Evolutionary conservation across 78 protist species (phyloP).

Genomic region (Cavenderia fasciculata): DNA sequence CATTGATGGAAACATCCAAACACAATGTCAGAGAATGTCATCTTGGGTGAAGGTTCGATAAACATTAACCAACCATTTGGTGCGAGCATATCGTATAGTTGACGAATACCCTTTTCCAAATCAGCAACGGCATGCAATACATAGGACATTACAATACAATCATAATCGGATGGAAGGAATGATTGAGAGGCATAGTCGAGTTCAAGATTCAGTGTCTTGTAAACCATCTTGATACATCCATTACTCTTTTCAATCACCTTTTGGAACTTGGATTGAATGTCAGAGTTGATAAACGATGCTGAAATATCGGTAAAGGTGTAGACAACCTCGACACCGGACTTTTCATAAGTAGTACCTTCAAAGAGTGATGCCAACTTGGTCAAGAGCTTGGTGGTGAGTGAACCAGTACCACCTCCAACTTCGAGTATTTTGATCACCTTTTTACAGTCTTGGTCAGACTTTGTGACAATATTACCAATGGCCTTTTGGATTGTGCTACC

Average conservation of each 20-base stretch:
- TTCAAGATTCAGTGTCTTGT: conserved; percentile 17
- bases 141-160: conserved; percentile 41
- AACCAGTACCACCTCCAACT: conserved; percentile 66
- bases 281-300: background rate
- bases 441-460: no score
- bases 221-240: background rate
- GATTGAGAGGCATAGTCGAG: background rate
- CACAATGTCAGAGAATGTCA: conserved; percentile 19
- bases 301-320: conserved; percentile 56
- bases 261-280: background rate
- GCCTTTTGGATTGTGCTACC: background rate
- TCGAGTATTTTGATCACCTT: conserved; percentile 37
- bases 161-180: conserved; percentile 16
- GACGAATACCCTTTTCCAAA: background rate
- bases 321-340: background rate
- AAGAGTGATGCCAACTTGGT: background rate
- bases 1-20: conserved; percentile 72
- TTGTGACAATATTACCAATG: background rate
- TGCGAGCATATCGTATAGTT: background rate
- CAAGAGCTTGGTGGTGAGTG: conserved; percentile 1
- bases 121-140: conserved; percentile 34
- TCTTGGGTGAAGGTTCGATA: conserved; percentile 6
- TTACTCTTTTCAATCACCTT: background rate
- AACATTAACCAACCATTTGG: conserved; percentile 52
- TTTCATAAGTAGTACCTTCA: background rate